Percentiles rank a stretch among this genome's conserved stretches.
Conservation (phyloP, 2,329 filamentous ascomycete genomes). For the Mariannaea elegans region DNA sequence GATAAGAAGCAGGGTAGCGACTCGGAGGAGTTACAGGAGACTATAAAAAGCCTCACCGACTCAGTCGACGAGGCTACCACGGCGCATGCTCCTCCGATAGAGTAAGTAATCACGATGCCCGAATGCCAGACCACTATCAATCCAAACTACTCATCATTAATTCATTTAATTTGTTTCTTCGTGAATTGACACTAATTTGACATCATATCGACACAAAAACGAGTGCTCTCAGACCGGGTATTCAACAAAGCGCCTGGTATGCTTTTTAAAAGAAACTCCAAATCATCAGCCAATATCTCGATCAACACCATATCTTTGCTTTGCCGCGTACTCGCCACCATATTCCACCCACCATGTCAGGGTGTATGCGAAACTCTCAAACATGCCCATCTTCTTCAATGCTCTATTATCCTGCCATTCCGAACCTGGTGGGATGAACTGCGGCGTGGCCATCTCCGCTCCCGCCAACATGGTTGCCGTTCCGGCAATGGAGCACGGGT, state of each 20-base stretch:
- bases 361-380: conserved; percentile 23
- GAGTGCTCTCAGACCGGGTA: background rate
- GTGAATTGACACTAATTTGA: too few species aligned
- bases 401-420: conserved; percentile 39
- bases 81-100: too few species aligned
- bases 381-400: conserved; percentile 24
- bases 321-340: conserved; percentile 2
- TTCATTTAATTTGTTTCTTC: too few species aligned
- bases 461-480: conserved; percentile 39
- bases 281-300: conserved; percentile 35
- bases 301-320: conserved; percentile 42
- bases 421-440: conserved; percentile 33
- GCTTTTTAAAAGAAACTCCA: too few species aligned
- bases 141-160: too few species aligned
- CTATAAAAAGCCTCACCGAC: too few species aligned
- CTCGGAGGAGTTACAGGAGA: too few species aligned
- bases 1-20: too few species aligned
- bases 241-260: conserved; percentile 10
- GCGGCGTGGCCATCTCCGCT: conserved; percentile 35
- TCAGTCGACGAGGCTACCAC: too few species aligned
- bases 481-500: conserved; percentile 43
- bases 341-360: conserved; percentile 59
- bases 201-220: too few species aligned
- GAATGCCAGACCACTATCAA: too few species aligned
- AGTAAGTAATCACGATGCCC: too few species aligned